Conservation (phyloP, 306 rosid species). For the Dalbergia cochinchinensis region DNA sequence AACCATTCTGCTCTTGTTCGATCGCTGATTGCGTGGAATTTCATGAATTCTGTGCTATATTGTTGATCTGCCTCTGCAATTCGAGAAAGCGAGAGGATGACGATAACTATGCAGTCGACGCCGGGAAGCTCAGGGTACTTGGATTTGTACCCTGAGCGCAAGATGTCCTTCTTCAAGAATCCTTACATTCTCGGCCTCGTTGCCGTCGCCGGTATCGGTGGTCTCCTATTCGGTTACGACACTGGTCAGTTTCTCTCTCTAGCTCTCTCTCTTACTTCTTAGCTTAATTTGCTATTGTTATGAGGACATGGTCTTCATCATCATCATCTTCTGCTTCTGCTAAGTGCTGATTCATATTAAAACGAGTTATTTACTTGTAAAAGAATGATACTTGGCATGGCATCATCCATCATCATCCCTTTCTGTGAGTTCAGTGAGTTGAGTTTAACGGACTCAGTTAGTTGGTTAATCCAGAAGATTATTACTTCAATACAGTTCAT, state of each 20-base stretch:
- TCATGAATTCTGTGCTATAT: neutral
- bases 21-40: neutral
- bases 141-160: conserved; percentile 58
- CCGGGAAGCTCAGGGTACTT: conserved; percentile 65
- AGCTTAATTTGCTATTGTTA: neutral
- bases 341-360: too few species aligned
- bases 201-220: conserved; percentile 60
- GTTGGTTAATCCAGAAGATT: too few species aligned
- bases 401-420: too few species aligned
- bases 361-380: too few species aligned
- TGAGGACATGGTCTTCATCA: too few species aligned
- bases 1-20: neutral
- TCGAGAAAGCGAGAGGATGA: conserved; percentile 10
- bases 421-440: too few species aligned
- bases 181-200: conserved; percentile 60
- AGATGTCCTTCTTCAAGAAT: conserved; percentile 58
- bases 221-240: conserved; percentile 62
- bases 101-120: conserved; percentile 59
- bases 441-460: too few species aligned
- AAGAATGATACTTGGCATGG: too few species aligned
- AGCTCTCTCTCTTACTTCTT: neutral
- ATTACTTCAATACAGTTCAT: too few species aligned
- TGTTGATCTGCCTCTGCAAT: neutral
- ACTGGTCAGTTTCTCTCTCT: conserved; percentile 32
- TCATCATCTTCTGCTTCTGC: too few species aligned